Base-by-base conservation (phyloP, 106 monocot genomes). In the Allium fistulosum region DNA sequence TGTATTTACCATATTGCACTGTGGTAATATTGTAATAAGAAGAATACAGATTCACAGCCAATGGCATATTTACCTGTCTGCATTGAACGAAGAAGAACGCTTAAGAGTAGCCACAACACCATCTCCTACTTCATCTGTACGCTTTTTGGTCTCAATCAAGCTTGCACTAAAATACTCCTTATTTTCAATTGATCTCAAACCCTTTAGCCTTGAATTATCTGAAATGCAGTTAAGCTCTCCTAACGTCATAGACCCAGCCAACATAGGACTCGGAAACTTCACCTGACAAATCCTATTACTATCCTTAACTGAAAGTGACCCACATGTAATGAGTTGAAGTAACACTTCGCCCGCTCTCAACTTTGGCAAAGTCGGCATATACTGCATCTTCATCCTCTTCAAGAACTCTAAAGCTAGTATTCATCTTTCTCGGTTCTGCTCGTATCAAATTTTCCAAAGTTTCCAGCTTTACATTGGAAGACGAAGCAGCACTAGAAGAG, bases 141-240 rank as follows among this genome's bases (percentile, higher is more conserved):
- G 75, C 72, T 70, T 82, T 52, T 90, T 90, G 28, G 82, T 85
- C 61, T 85, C 90, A 37, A 90, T 78, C 73, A 90, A 78, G 80
- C 90, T 90, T 70, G 85, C 89, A 65, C 89, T 90, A 17, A 85
- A 90, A 58, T 83, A 90, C 58, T 90, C 89, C 69, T 90, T 85
- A 16, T 90, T 85, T 68, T 90, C 85, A 53, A 80, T n/a, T 37
- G 37, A 37, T 63, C 76, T 76, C 66, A 78, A 66, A 4, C 78
- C 75, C 22, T 85, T 62, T 10, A 78, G 45, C 62, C 70, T 85
- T 13, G 82, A 79, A 72, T 72, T 85, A 22, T 80, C 80, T 0
- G 82, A 69, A 9, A 83, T 26, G 63, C 73, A 66, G 48, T 83
- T 76, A n/a, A 80, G 51, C 46, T 80, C 75, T 26, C 77, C 72